These are phyloP conservation scores for Novymonas esmeraldas DNA, from an alignment of 208 protist species.

Conservation along the genomic window DNA sequence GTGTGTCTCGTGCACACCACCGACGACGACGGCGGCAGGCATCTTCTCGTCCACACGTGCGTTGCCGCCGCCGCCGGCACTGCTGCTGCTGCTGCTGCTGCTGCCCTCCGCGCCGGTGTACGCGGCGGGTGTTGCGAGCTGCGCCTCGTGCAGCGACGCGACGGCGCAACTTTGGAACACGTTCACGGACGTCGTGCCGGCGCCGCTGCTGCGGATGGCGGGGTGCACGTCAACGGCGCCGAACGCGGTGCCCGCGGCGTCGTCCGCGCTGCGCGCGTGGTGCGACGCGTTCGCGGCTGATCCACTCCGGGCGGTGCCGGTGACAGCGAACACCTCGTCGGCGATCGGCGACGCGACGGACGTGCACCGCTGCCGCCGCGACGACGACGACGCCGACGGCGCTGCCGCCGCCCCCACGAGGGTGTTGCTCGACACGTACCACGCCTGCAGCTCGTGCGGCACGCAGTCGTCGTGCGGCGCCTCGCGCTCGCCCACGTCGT, in stretches of 20 bases:
- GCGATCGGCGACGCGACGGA: no score
- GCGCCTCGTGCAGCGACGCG: background rate
- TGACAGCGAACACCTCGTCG: no score
- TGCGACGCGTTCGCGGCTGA: no score
- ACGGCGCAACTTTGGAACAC: slow-evolving; percentile 15
- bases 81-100: slow-evolving; percentile 4
- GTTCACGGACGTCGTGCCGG: slow-evolving; percentile 47
- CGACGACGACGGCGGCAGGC: background rate
- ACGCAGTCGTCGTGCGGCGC: slow-evolving; percentile 2
- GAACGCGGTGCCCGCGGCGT: background rate
- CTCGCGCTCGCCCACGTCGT: no score
- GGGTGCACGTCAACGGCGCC: background rate
- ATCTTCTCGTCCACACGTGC: background rate
- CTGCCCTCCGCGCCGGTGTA: background rate
- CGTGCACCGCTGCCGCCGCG: background rate
- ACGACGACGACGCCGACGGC: background rate
- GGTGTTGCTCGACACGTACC: slow-evolving; percentile 20
- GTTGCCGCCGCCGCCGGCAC: background rate
- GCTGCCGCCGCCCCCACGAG: background rate
- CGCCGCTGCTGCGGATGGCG: slow-evolving; percentile 31
- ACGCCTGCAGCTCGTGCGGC: slow-evolving; percentile 20
- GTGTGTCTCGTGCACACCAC: background rate
- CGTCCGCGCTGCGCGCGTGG: no score
- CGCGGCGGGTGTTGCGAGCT: background rate
- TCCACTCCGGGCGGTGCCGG: no score